Conservation (phyloP, 495 filamentous ascomycete genomes). For the Xylaria acuta region DNA sequence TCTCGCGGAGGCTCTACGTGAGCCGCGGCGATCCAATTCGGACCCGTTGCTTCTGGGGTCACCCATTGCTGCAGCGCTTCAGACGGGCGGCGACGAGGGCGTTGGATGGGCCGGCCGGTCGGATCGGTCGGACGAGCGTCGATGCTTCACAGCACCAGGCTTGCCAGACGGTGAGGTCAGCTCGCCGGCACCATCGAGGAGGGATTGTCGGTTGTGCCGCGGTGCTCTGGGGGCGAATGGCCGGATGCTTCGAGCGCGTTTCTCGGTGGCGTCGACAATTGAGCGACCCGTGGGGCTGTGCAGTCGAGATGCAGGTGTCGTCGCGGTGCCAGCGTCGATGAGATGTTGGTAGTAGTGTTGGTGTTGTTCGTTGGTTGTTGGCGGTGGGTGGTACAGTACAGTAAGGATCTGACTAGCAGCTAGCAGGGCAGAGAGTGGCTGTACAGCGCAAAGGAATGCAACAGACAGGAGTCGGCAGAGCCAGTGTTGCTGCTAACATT, state of each 20-base stretch:
- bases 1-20: constrained; percentile 44
- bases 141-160: constrained; percentile 44
- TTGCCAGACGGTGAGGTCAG: constrained; percentile 34
- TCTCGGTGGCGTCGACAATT: neutral
- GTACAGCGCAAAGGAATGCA: constrained; percentile 16
- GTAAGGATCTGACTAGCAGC: constrained; percentile 20
- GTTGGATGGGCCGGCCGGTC: constrained; percentile 22
- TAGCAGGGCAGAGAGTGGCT: constrained; percentile 23
- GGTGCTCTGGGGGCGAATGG: neutral
- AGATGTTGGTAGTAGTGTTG: constrained; percentile 1
- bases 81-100: neutral
- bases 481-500: neutral
- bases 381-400: constrained; percentile 5
- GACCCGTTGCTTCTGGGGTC: constrained; percentile 37
- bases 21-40: constrained; percentile 45
- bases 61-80: constrained; percentile 42
- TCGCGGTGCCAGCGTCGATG: constrained; percentile 9
- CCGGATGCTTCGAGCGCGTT: neutral
- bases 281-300: constrained; percentile 7
- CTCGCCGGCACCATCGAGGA: constrained; percentile 36
- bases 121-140: constrained; percentile 25
- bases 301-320: neutral
- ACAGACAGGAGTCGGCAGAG: constrained; percentile 3
- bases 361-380: constrained; percentile 15
- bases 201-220: neutral